These are phyloP conservation scores for Encephalitozoon intestinalis DNA, from an alignment of 371 early-diverging fungal species.

Conservation along the genomic window DNA sequence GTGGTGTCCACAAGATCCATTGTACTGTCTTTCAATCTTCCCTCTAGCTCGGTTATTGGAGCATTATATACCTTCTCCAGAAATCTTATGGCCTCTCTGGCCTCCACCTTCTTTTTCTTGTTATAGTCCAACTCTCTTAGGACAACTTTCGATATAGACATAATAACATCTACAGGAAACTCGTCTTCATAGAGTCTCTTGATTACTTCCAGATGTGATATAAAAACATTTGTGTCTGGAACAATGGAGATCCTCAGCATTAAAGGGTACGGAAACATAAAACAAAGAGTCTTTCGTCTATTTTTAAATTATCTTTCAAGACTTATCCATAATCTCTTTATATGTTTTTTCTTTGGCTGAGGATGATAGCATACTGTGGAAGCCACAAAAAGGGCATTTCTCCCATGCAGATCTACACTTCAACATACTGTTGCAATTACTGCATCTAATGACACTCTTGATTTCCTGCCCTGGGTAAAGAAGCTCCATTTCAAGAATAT, in stretches of 20 bases:
- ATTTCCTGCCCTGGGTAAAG: background rate
- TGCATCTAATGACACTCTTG: background rate
- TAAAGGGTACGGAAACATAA: slow-evolving; percentile 4
- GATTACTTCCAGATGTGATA: slow-evolving; percentile 28
- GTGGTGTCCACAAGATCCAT: slow-evolving; percentile 28
- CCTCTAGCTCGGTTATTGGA: slow-evolving; percentile 32
- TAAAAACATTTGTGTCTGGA: slow-evolving; percentile 51
- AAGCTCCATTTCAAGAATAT: background rate
- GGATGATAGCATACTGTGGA: background rate
- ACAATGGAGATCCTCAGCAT: slow-evolving; percentile 30
- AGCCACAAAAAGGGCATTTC: background rate
- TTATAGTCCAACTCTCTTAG: slow-evolving; percentile 35
- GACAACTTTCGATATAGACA: slow-evolving; percentile 39
- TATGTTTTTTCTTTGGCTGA: background rate
- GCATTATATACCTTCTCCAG: slow-evolving; percentile 2
- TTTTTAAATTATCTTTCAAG: background rate
- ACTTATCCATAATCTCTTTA: background rate
- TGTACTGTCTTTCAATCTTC: background rate
- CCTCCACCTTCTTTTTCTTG: slow-evolving; percentile 8
- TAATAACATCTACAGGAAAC: background rate
- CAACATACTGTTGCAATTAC: background rate
- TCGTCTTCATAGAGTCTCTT: slow-evolving; percentile 2
- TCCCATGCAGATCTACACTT: background rate
- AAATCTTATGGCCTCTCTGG: slow-evolving; percentile 33
- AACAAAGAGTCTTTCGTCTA: background rate